A percentile compares a stretch with the other conserved stretches of the same genome.
Conservation (phyloP, 768 basidiomycete species). For the Lactarius hengduanensis region DNA sequence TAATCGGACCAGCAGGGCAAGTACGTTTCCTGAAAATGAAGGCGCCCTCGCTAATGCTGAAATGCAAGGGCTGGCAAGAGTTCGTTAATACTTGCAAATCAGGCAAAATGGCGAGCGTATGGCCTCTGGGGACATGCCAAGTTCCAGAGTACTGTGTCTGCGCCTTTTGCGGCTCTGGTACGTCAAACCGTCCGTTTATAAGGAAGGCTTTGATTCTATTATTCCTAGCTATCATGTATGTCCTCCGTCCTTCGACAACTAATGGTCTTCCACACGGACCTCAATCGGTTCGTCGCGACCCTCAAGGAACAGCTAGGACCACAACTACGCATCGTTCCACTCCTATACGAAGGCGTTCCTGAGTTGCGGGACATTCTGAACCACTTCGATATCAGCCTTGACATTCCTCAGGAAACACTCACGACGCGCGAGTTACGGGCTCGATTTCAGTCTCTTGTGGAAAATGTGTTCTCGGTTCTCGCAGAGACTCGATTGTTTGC, state of each 20-base stretch:
- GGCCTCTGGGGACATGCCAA: conserved; percentile 79
- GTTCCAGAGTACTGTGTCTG: conserved; percentile 61
- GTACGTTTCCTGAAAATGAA: conserved; percentile 24
- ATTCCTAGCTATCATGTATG: conserved; percentile 55
- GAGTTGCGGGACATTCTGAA: conserved; percentile 63
- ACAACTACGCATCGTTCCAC: conserved; percentile 64
- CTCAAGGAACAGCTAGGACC: conserved; percentile 64
- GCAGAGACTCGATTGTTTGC: conserved; percentile 70
- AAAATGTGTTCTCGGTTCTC: conserved; percentile 66
- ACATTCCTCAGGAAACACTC: conserved; percentile 52
- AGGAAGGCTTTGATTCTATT: conserved; percentile 15
- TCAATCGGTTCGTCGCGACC: conserved; percentile 61
- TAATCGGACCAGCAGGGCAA: conserved; percentile 65
- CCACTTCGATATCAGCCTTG: conserved; percentile 51
- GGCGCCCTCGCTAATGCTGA: conserved; percentile 1
- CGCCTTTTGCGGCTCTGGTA: conserved; percentile 68
- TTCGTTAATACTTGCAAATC: conserved; percentile 64
- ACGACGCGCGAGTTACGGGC: conserved; percentile 62
- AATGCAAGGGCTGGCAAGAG: conserved; percentile 67
- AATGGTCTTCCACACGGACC: conserved; percentile 70
- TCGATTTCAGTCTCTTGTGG: conserved; percentile 67
- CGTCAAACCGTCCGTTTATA: conserved; percentile 26
- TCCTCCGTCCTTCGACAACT: conserved; percentile 72
- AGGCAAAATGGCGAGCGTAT: conserved; percentile 69
- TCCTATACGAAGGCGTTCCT: conserved; percentile 69